Percentiles rank a stretch among this genome's conserved stretches.
Conservation (phyloP, 768 basidiomycete genomes). For the Phaeotremella skinneri region DNA sequence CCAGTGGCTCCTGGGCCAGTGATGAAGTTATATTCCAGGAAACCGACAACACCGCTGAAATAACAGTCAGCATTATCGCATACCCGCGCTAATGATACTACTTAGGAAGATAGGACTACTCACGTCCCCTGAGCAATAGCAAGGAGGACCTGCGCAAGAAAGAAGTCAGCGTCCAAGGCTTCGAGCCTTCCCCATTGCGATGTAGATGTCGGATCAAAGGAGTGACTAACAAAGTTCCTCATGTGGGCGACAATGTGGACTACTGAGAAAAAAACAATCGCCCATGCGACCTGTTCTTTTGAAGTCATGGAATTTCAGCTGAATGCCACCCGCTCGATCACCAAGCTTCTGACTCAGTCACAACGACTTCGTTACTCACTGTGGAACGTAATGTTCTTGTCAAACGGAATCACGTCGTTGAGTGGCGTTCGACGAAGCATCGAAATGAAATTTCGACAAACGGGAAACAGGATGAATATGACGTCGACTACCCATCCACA, state of each 20-base stretch:
- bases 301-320: too few relatives aligned
- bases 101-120: slow-evolving; percentile 10
- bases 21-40: slow-evolving; percentile 71
- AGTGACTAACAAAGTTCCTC: slow-evolving; percentile 25
- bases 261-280: slow-evolving; percentile 71
- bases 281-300: slow-evolving; percentile 83
- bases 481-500: slow-evolving; percentile 62
- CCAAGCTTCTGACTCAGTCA: too few relatives aligned
- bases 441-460: slow-evolving; percentile 93
- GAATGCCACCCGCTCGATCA: not conserved
- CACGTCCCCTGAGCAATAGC: slow-evolving; percentile 54
- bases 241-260: slow-evolving; percentile 79
- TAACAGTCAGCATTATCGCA: slow-evolving; percentile 25
- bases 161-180: slow-evolving; percentile 50
- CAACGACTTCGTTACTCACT: too few relatives aligned
- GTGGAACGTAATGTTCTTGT: slow-evolving; percentile 85
- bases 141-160: slow-evolving; percentile 66
- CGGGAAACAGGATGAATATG: slow-evolving; percentile 87
- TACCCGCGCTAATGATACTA: too few relatives aligned
- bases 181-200: not conserved
- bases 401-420: slow-evolving; percentile 59
- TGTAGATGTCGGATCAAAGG: not conserved
- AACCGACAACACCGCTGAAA: slow-evolving; percentile 63
- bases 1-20: slow-evolving; percentile 66
- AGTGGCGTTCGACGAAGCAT: slow-evolving; percentile 79